Conservation (phyloP, 2,329 filamentous ascomycete species). For the Fusarium falciforme region DNA sequence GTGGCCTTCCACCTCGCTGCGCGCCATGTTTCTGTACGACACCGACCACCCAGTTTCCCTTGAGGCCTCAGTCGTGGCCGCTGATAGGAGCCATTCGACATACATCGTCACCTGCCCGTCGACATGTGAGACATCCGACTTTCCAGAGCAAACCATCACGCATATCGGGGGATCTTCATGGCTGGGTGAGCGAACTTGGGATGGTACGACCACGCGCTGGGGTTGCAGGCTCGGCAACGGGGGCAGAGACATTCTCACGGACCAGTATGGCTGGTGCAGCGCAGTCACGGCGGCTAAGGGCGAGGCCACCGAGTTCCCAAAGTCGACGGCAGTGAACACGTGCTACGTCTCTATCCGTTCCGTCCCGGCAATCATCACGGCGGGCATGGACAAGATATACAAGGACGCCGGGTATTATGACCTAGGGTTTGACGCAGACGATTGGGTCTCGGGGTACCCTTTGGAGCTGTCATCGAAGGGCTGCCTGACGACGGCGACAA, state of each 20-base stretch:
- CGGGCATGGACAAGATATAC: constrained; percentile 1
- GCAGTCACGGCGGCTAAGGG: not conserved
- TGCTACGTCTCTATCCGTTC: constrained; percentile 4
- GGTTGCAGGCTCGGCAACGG: constrained; percentile 18
- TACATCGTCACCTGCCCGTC: constrained; percentile 29
- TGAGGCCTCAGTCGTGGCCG: constrained; percentile 17
- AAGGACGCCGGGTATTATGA: not conserved
- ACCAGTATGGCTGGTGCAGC: constrained; percentile 12
- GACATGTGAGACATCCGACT: constrained; percentile 24
- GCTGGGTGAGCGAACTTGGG: constrained; percentile 23
- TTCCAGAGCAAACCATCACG: constrained; percentile 30
- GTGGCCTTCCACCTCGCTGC: constrained; percentile 18
- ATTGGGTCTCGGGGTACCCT: not conserved
- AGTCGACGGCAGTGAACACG: constrained; percentile 17
- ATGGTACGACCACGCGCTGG: constrained; percentile 15
- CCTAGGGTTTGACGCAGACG: not conserved
- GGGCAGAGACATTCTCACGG: not conserved
- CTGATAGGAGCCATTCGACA: not conserved
- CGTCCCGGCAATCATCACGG: constrained; percentile 12
- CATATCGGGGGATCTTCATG: constrained; percentile 22
- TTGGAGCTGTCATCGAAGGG: not conserved
- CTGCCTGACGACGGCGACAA: not conserved
- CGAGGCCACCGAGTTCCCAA: not conserved
- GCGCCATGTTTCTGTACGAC: constrained; percentile 27
- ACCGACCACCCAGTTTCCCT: constrained; percentile 19